These are phyloP conservation scores for Clonostachys byssicola DNA, from an alignment of 2,329 filamentous ascomycete genomes.

Conservation along the genomic window DNA sequence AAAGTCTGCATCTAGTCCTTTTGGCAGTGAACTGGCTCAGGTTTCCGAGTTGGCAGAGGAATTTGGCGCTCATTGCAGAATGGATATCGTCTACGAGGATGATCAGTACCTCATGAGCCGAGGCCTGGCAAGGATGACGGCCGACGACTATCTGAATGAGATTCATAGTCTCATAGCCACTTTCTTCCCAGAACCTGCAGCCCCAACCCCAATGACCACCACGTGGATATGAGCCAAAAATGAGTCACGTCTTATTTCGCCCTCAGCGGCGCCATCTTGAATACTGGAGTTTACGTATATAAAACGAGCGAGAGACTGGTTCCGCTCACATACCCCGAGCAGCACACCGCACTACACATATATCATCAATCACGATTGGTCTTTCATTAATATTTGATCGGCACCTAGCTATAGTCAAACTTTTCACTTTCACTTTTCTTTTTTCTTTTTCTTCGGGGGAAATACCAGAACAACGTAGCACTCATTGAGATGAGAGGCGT, in stretches of 20 bases:
- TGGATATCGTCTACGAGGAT: slow-evolving; percentile 61
- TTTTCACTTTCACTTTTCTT: no score
- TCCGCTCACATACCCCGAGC: no score
- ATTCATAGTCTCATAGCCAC: slow-evolving; percentile 65
- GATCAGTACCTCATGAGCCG: slow-evolving; percentile 63
- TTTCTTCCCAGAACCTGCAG: slow-evolving; percentile 40
- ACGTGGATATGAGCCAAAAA: slow-evolving; percentile 2
- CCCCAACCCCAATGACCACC: neutral
- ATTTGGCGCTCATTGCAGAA: slow-evolving; percentile 59
- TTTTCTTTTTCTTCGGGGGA: no score
- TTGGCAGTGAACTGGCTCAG: slow-evolving; percentile 85
- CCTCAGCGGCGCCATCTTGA: no score
- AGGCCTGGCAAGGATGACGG: slow-evolving; percentile 69
- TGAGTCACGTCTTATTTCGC: neutral
- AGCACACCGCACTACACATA: no score
- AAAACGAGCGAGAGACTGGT: no score
- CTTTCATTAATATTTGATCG: no score
- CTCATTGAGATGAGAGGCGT: no score
- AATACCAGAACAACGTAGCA: no score
- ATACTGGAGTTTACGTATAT: no score
- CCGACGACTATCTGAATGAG: slow-evolving; percentile 80
- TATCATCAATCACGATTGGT: no score
- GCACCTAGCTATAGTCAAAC: no score
- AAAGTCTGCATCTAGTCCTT: slow-evolving; percentile 59
- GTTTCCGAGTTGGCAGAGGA: slow-evolving; percentile 93